Percentiles rank a stretch among this genome's conserved stretches.
These are phyloP conservation scores for Zygosaccharomyces pseudobailii DNA, from an alignment of 1,139 yeast genomes.

Conservation along the genomic window DNA sequence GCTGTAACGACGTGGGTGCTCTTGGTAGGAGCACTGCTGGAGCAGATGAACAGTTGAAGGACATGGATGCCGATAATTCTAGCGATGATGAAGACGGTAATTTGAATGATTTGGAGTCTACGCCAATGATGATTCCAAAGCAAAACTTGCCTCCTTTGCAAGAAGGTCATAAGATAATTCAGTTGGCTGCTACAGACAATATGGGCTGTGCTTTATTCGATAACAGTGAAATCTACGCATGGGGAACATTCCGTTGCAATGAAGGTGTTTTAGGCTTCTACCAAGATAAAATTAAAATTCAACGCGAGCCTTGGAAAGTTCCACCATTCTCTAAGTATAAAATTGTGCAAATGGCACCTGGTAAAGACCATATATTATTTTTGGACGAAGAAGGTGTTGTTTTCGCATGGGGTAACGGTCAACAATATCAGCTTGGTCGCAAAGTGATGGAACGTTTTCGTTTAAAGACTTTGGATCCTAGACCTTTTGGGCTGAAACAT, in stretches of 20 bases:
- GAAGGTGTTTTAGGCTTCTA: constrained; percentile 84
- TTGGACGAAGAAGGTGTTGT: constrained; percentile 82
- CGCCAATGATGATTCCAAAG: constrained; percentile 62
- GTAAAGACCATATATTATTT: constrained; percentile 87
- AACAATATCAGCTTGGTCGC: constrained; percentile 86
- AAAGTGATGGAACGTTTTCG: constrained; percentile 73
- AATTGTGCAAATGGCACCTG: constrained; percentile 82
- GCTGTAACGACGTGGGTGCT: constrained; percentile 88
- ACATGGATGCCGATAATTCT: constrained; percentile 50
- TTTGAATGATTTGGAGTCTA: constrained; percentile 80
- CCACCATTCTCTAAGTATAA: constrained; percentile 46
- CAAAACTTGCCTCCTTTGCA: constrained; percentile 55
- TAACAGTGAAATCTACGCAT: constrained; percentile 87
- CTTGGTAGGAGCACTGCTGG: constrained; percentile 84
- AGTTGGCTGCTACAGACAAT: constrained; percentile 90
- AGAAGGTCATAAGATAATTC: constrained; percentile 52
- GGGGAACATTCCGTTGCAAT: constrained; percentile 95
- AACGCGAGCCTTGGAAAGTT: constrained; percentile 62
- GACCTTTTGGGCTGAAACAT: constrained; percentile 72
- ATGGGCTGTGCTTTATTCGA: constrained; percentile 74
- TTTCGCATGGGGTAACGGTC: constrained; percentile 97
- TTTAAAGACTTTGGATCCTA: constrained; percentile 56
- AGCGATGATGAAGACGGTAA: constrained; percentile 74
- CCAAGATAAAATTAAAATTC: constrained; percentile 58
- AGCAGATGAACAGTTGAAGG: constrained; percentile 57